Base-by-base conservation (phyloP, 2,329 filamentous ascomycete genomes). In the Phyllosticta paracitricarpa region DNA sequence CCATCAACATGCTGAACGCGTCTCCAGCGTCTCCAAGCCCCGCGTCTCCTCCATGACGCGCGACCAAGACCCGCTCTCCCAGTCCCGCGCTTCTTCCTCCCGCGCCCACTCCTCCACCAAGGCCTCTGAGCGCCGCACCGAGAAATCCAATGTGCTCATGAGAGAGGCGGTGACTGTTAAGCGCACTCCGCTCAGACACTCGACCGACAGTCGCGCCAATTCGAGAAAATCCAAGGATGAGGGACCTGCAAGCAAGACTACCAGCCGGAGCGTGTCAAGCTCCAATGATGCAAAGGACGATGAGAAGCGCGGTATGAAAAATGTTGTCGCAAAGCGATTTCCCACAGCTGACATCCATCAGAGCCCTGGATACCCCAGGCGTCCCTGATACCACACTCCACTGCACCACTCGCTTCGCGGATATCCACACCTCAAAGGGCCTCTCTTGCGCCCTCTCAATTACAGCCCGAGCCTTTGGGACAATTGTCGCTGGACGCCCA, bases 401-500 rank as follows among this genome's bases (percentile, higher is more conserved):
- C 82, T 25, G 85, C 85, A 22, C 93, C 93, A 2, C 78, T 96
- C 56, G 89, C 91, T 2, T 86, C 78, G 62, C 80, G 85, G 66
- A 79, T 87, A 62, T 87, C 84, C 1, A 77, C 81, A 10, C 83
- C 85, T 54, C 84, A 84, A 14, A 70, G 83, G 17, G 80, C 83
- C 12, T 87, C 87, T 3, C 80, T 86, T 64, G 85, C 89, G 30
- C 91, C 92, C 1, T 76, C 83, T 57, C 77, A 82, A 7, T 79
- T 91, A 56, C 86, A 89, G 53, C 88, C 89, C 1, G 78, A 78
- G 56, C 80, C 87, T 6, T 79, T 97, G 17, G 79, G 82, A 61
- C 84, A 89, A 62, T 77, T 97, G 63, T 85, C 86, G 0, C 77
- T 95, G 28, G 88, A 95, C 65, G 83, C 84, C 2, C 94, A 99